phyloP scores from a whole-genome alignment of 2,329 filamentous ascomycete genomes.

The Fusarium continuum region DNA sequence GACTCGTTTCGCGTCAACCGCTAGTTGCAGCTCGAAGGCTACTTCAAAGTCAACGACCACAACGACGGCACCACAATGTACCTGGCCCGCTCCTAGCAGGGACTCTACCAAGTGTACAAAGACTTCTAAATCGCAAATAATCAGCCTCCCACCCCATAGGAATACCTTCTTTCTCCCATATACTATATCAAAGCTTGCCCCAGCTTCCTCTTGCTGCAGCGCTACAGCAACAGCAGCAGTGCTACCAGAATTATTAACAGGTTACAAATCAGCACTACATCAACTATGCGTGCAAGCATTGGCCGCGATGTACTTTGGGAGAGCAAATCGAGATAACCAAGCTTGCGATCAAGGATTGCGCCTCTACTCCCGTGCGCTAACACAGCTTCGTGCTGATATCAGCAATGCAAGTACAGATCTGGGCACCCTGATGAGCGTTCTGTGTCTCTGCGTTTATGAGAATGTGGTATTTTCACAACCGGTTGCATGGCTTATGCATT shows the following conservation, averaged over 20 bases:
- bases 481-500: constrained; percentile 24
- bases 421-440: constrained; percentile 8
- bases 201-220: neutral
- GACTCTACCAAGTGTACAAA: neutral
- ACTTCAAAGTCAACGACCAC: neutral
- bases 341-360: constrained; percentile 10
- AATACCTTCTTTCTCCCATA: constrained; percentile 19
- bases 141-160: neutral
- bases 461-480: constrained; percentile 20
- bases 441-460: constrained; percentile 27
- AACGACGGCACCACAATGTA: neutral
- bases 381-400: constrained; percentile 13
- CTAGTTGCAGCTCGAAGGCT: neutral
- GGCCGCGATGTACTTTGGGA: constrained; percentile 20
- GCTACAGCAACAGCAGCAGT: neutral
- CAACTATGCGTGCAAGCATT: constrained; percentile 18
- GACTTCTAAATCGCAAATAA: neutral
- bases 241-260: constrained; percentile 3
- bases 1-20: neutral
- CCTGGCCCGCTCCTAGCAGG: neutral
- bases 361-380: constrained; percentile 10
- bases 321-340: constrained; percentile 3
- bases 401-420: constrained; percentile 1
- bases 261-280: constrained; percentile 1
- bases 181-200: constrained; percentile 17